phyloP scores from a whole-genome alignment of 2,329 filamentous ascomycete species.

The Myriosclerotinia duriaeana region DNA sequence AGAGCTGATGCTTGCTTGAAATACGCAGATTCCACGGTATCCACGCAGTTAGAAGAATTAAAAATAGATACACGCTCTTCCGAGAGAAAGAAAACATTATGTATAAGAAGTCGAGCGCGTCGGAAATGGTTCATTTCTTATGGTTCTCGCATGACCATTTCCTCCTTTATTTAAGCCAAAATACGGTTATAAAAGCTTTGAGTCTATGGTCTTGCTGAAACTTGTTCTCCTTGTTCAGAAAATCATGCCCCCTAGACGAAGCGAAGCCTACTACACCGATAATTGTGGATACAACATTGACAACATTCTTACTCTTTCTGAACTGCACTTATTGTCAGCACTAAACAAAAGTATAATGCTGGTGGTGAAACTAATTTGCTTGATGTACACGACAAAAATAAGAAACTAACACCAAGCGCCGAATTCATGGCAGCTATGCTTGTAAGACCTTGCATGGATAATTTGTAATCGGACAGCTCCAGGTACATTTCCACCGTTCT shows the following conservation, averaged over 20 bases:
- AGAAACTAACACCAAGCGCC: conserved; percentile 24
- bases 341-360: neutral
- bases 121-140: conserved; percentile 26
- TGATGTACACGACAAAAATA: conserved; percentile 28
- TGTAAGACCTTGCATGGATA: conserved; percentile 28
- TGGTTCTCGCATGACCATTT: conserved; percentile 32
- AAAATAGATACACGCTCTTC: neutral
- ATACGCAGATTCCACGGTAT: neutral
- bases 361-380: conserved; percentile 23
- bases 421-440: conserved; percentile 29
- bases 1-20: neutral
- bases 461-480: conserved; percentile 28
- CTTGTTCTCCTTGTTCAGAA: conserved; percentile 26
- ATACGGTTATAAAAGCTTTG: neutral
- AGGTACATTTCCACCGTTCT: conserved; percentile 23
- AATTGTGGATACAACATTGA: conserved; percentile 30
- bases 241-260: conserved; percentile 28
- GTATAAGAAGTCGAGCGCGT: conserved; percentile 27
- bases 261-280: conserved; percentile 30
- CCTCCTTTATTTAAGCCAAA: conserved; percentile 21
- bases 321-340: conserved; percentile 23
- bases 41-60: too few species aligned
- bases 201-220: conserved; percentile 24
- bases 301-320: conserved; percentile 27
- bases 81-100: neutral